A percentile compares a stretch with the other conserved stretches of the same genome.
phyloP scores from a whole-genome alignment of 1,284 basidiomycete genomes.

The Leccinum subspadiceum region DNA sequence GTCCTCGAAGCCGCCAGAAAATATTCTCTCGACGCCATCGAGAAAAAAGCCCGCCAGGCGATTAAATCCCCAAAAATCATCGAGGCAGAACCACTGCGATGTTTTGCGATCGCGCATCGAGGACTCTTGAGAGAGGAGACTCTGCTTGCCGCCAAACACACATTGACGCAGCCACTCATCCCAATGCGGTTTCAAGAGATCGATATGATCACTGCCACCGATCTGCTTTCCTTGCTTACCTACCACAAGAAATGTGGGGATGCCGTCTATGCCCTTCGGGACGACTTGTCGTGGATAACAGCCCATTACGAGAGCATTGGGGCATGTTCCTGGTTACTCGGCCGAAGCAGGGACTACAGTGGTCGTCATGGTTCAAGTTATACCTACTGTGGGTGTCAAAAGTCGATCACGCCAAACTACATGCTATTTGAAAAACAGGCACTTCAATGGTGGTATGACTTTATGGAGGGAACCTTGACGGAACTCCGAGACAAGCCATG shows the following conservation, averaged over 20 bases:
- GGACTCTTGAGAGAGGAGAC: slow-evolving; percentile 14
- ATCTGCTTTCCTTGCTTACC: too few species aligned
- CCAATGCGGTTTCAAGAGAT: slow-evolving; percentile 19
- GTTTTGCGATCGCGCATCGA: slow-evolving; percentile 16
- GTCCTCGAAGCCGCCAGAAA: slow-evolving; percentile 22
- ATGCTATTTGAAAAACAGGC: too few species aligned
- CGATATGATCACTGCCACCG: neutral
- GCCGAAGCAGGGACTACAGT: too few species aligned
- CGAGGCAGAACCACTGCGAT: slow-evolving; percentile 10
- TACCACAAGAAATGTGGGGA: too few species aligned
- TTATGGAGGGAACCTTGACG: too few species aligned
- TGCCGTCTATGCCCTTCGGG: too few species aligned
- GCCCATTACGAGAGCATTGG: too few species aligned
- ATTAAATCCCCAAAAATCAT: slow-evolving; percentile 19
- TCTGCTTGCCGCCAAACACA: slow-evolving; percentile 16
- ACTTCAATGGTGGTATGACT: too few species aligned
- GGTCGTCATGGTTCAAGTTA: too few species aligned
- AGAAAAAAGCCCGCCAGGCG: slow-evolving; percentile 14
- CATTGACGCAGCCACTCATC: slow-evolving; percentile 18
- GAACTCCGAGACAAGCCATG: too few species aligned
- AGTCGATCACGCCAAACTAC: neutral
- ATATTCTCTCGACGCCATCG: slow-evolving; percentile 19
- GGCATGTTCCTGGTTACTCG: too few species aligned
- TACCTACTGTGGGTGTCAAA: slow-evolving; percentile 6
- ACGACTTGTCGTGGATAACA: too few species aligned